phyloP scores from a whole-genome alignment of 495 filamentous ascomycete species.

The Bombardia bombarda region DNA sequence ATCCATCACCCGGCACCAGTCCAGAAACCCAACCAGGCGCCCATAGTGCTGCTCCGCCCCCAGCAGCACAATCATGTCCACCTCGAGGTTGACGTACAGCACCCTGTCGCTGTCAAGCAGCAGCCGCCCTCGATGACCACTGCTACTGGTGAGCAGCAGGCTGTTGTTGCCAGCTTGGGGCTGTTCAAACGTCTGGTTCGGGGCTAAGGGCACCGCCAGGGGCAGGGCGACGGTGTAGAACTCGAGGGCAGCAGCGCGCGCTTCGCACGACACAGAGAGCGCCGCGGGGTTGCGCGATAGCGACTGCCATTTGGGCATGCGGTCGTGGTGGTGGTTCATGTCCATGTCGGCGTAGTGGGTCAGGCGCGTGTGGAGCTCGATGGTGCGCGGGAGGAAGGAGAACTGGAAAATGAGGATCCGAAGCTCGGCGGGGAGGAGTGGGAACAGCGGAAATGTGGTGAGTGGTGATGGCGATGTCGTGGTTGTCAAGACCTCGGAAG shows the following conservation, averaged over 20 bases:
- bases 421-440: conserved; percentile 27
- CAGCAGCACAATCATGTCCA: conserved; percentile 23
- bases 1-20: conserved; percentile 16
- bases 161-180: conserved; percentile 8
- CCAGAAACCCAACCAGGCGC: conserved; percentile 14
- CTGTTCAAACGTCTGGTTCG: neutral
- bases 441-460: conserved; percentile 18
- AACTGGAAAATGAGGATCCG: conserved; percentile 27
- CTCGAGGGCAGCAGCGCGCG: conserved; percentile 20
- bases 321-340: neutral
- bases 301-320: conserved; percentile 19
- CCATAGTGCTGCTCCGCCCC: conserved; percentile 15
- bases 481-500: neutral
- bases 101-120: conserved; percentile 11
- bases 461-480: neutral
- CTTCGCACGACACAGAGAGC: conserved; percentile 22
- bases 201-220: conserved; percentile 7
- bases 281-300: conserved; percentile 23
- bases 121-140: no score
- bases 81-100: conserved; percentile 21
- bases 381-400: conserved; percentile 22
- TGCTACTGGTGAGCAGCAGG: no score
- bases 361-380: conserved; percentile 25
- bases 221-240: conserved; percentile 24
- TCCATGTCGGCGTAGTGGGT: conserved; percentile 19